Evolutionary conservation across 2,329 filamentous ascomycete species (phyloP), one percentile per base, ranked within the genome.

Genomic region (Atkinsonella texensis): DNA sequence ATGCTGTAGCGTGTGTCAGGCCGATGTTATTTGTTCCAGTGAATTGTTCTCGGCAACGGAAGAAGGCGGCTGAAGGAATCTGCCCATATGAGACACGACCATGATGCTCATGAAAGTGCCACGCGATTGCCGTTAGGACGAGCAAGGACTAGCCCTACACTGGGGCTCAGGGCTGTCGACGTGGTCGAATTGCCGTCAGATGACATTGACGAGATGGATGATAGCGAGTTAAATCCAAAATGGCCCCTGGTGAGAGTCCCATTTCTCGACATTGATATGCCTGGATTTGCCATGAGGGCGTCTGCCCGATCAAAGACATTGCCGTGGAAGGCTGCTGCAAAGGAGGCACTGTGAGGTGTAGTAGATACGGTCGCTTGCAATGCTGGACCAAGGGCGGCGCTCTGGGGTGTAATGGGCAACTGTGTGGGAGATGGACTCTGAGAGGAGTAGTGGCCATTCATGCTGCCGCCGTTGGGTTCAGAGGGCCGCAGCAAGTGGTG

Each of bases 311-410:
- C 76, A 61, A 81, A 81, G n/a, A 81, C 75, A 56, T 79, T 73
- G 11, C 78, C 76, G 2, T 72, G 69, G 54, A 82, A 80, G 1
- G 74, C 72, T 15, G 69, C 68, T 8, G 73, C 72, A 59, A 82
- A 81, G 0, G 76, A 77, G 2, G 70, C 74, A 54, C 72, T 79
- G 61, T 80, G 74, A 10, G 81, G 81, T 0, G 81, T 87, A 2
- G 79, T 87, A 4, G 88, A 86, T 11, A 95, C 84, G 0, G 89
- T 96, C 1, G 90, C 89, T 67, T 95, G 89, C 51, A 89, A 87
- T 18, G 90, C 90, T 6, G 90, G 89, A 0, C 90, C 91, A 5
- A 96, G 74, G 1, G 90, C 90, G 15, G 89, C 90, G 59, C 87
- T 93, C 55, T 95, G 78, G 8, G 91, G 90, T 1, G 90, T 96